These are phyloP conservation scores for Pleurotus citrinopileatus DNA, from an alignment of 768 basidiomycete genomes.

Conservation along the genomic window DNA sequence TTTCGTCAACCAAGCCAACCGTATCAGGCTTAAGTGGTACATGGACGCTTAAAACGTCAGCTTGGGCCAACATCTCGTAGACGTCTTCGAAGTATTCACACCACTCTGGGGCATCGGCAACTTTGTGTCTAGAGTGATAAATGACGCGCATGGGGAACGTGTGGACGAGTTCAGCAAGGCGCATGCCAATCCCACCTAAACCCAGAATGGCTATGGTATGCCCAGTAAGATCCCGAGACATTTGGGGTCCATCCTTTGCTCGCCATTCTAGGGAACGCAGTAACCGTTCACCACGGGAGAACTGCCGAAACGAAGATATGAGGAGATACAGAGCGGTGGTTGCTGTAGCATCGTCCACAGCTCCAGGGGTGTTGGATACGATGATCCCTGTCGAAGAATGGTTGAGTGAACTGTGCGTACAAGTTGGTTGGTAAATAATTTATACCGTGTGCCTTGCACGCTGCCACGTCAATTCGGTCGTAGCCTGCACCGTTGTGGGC, in stretches of 20 bases:
- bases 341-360: conserved; percentile 89
- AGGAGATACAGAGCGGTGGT: conserved; percentile 85
- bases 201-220: conserved; percentile 74
- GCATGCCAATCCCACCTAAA: conserved; percentile 73
- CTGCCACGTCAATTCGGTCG: conserved; percentile 79
- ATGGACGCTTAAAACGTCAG: conserved; percentile 86
- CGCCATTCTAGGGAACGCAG: conserved; percentile 64
- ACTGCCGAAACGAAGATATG: conserved; percentile 75
- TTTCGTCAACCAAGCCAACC: conserved; percentile 68
- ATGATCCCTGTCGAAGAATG: conserved; percentile 67
- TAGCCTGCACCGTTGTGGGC: conserved; percentile 94
- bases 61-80: conserved; percentile 61
- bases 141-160: conserved; percentile 89
- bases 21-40: conserved; percentile 79
- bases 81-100: conserved; percentile 69
- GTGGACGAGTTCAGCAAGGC: conserved; percentile 66
- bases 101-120: conserved; percentile 60
- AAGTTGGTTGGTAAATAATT: not conserved
- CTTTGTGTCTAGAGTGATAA: conserved; percentile 69
- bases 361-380: conserved; percentile 87
- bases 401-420: not conserved
- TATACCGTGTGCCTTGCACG: conserved; percentile 68
- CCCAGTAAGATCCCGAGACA: conserved; percentile 61
- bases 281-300: conserved; percentile 59
- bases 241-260: conserved; percentile 38